Evolutionary conservation across 1,284 basidiomycete species (phyloP), one percentile per base, ranked within the genome.

Genomic region (Grifola frondosa): DNA sequence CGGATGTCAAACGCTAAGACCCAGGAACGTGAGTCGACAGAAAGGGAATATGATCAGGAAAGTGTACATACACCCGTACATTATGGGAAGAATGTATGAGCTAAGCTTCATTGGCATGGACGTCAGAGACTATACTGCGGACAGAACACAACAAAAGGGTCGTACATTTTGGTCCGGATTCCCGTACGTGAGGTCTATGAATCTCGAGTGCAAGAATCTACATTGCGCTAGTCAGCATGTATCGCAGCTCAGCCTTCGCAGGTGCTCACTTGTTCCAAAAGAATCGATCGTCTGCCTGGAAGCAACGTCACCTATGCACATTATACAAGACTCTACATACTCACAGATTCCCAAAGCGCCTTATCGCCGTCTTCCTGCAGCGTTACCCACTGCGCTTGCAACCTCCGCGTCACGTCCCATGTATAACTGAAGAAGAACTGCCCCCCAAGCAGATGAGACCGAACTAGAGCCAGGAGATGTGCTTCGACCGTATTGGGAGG

Each of bases 251-350:
- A 12, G 5, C 8, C 8, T 16, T 39, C 9, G 26, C 11, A 20
- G 48, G 54, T 25, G 75, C 68, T 52, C 69, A 91, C 78, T 84
- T 89, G 68, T 99, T 99, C 96, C 96, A 99, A 70, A 98, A 99
- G 73, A 99, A 99, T 52, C 96, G 80, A 59, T 97, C 92, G 58
- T 99, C 96, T 23, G 88, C 87, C 80, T 94, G 59, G 53, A 47
- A 53, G 30, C 37, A 25, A 31, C 25, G 25, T 56, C 50, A 47
- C 38, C 19, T 37, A 23, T 28, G 44, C 17, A 43, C 8, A 41
- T 36, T 16, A 32, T 41, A n/a, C 30, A n/a, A 13, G 28, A 42
- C 20, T 35, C 9, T 40, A 20, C 16, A 26, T 7, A 56, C 52
- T 37, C 59, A 87, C 87, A 59, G 78, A 75, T 63, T 90, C 85